phyloP scores from a whole-genome alignment of 2,329 filamentous ascomycete genomes.

The Hypocrella siamensis region DNA sequence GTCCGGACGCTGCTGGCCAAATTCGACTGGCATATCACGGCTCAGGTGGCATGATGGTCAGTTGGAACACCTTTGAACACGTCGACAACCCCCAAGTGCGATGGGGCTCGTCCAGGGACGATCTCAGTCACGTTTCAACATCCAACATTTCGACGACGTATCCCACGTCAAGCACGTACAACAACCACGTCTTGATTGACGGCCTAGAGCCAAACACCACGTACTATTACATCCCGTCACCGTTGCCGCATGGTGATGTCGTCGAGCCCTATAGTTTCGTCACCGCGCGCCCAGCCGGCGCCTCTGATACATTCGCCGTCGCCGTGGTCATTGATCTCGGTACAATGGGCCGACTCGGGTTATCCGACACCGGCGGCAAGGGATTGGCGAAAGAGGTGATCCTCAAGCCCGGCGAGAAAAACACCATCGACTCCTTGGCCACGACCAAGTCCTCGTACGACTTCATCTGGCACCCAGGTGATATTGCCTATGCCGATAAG shows the following conservation, averaged over 20 bases:
- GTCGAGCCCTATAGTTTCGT: neutral
- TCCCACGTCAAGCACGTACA: slow-evolving; percentile 16
- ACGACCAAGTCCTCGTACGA: slow-evolving; percentile 36
- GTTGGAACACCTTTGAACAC: slow-evolving; percentile 18
- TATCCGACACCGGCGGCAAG: slow-evolving; percentile 3
- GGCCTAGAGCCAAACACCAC: slow-evolving; percentile 1
- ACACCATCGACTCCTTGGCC: slow-evolving; percentile 36
- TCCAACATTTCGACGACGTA: slow-evolving; percentile 14
- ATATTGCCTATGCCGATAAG: slow-evolving; percentile 42
- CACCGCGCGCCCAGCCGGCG: slow-evolving; percentile 1
- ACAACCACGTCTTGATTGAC: slow-evolving; percentile 8
- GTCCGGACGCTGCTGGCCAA: slow-evolving; percentile 1
- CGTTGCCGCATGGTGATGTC: neutral
- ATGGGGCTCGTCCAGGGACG: slow-evolving; percentile 10
- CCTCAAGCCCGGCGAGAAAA: slow-evolving; percentile 30
- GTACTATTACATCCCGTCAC: slow-evolving; percentile 1
- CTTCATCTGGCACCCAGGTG: slow-evolving; percentile 34
- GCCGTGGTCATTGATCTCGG: slow-evolving; percentile 4
- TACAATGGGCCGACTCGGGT: slow-evolving; percentile 4
- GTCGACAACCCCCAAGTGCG: slow-evolving; percentile 12
- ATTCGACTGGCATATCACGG: slow-evolving; percentile 1
- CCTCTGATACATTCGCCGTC: slow-evolving; percentile 12
- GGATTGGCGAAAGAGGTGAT: neutral
- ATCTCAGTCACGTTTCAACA: slow-evolving; percentile 9
- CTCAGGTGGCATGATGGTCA: slow-evolving; percentile 9